Percentiles rank a stretch among this genome's conserved stretches.
Evolutionary conservation across 768 basidiomycete species (phyloP).

Genomic region (Tylopilus sp.): DNA sequence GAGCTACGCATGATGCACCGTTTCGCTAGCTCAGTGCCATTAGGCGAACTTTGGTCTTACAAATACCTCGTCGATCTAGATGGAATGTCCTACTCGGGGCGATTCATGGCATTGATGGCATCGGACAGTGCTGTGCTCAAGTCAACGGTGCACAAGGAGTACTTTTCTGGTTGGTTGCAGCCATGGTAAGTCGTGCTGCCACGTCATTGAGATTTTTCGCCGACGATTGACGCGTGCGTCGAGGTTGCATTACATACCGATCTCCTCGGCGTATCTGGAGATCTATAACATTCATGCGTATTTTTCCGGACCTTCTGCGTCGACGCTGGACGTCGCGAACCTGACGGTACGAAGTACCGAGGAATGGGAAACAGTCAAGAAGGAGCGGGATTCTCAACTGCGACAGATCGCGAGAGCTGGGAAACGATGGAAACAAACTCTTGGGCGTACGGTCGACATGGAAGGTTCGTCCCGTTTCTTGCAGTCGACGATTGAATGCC

Average conservation of each 20-base stretch:
- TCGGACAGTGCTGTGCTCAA: slow-evolving; percentile 91
- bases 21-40: slow-evolving; percentile 69
- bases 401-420: slow-evolving; percentile 86
- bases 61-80: slow-evolving; percentile 92
- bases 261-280: slow-evolving; percentile 82
- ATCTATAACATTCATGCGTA: slow-evolving; percentile 92
- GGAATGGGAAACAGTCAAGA: slow-evolving; percentile 32
- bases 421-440: slow-evolving; percentile 86
- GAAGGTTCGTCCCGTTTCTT: slow-evolving; percentile 60
- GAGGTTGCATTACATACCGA: slow-evolving; percentile 93
- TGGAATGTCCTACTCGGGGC: slow-evolving; percentile 91
- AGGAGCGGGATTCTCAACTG: slow-evolving; percentile 68
- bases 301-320: slow-evolving; percentile 79
- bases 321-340: slow-evolving; percentile 54
- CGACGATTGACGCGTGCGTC: not conserved
- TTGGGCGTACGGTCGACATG: slow-evolving; percentile 86
- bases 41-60: slow-evolving; percentile 88
- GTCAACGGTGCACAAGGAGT: slow-evolving; percentile 88
- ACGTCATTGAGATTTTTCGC: too few relatives aligned
- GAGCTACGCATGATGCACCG: slow-evolving; percentile 63
- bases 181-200: slow-evolving; percentile 58
- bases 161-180: slow-evolving; percentile 86
- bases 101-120: slow-evolving; percentile 80
- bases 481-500: not conserved
- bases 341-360: slow-evolving; percentile 36